Evolutionary conservation across 805 yeast genomes (phyloP), one percentile per base, ranked within the genome.

Genomic region (Pichia rugopelliculosa): DNA sequence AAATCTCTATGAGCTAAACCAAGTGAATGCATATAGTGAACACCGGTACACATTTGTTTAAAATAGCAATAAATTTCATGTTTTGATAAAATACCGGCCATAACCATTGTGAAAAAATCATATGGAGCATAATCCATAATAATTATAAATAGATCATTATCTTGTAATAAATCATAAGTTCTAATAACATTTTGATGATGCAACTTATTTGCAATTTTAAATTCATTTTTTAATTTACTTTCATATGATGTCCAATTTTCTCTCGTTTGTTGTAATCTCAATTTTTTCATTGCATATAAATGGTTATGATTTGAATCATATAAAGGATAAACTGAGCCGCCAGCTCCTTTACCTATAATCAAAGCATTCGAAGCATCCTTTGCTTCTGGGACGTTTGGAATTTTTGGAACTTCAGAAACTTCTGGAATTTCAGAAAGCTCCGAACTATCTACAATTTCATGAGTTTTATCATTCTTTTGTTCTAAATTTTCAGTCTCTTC

Each of bases 1-100:
- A 91, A 73, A 61, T 91, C 99, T 27, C 98, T 76, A 66, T 91
- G 98, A 0, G 97, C 95, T 38, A 91, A 72, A 1, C 97, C 96
- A 71, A 82, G 75, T 4, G 70, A 64, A 58, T 91, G 99, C 51
- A 91, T 64, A 66, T 85, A 87, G 4, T 68, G 60, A 6, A 87
- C 88, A 24, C 96, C 98, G 46, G 72, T 66, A 27, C 82, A 68
- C 53, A 91, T 77, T 65, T 91, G 98, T 58, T 77, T 82, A 63
- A 89, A 86, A 59, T 87, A 88, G 63, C 97, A 89, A 44, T 72
- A 75, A 5, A 84, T 73, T 64, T 90, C 96, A 24, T 74, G 70
- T 33, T 73, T 71, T 15, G 78, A 68, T 89, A 89, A 82, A 48
- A 81, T 66, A 3, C 91, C 95, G 39, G 86, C 76, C 97, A 91